These are phyloP conservation scores for Salix udensis DNA, from an alignment of 345 rosid species.

Conservation along the genomic window DNA sequence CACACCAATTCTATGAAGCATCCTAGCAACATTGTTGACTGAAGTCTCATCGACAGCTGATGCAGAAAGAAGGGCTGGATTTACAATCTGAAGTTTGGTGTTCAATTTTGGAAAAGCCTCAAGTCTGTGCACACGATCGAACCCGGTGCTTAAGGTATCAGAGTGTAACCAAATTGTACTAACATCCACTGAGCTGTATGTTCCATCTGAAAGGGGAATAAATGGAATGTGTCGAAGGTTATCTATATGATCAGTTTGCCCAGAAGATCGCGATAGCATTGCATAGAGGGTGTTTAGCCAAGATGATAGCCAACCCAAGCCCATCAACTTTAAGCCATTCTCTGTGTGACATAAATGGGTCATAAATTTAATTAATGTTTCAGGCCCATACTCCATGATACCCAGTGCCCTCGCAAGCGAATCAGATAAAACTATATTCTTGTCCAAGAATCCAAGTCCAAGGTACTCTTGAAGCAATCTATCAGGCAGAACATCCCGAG, in stretches of 20 bases:
- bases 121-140: conserved; percentile 46
- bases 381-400: conserved; percentile 72
- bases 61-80: conserved; percentile 52
- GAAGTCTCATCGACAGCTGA: conserved; percentile 33
- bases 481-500: conserved; percentile 52
- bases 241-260: conserved; percentile 38
- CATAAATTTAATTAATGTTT: conserved; percentile 58
- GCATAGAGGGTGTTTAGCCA: conserved; percentile 55
- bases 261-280: conserved; percentile 44
- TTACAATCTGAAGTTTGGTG: conserved; percentile 64
- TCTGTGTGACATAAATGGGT: conserved; percentile 46
- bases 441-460: conserved; percentile 77
- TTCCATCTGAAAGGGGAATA: conserved; percentile 79
- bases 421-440: conserved; percentile 67
- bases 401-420: conserved; percentile 75
- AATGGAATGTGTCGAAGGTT: conserved; percentile 59
- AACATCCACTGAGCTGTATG: conserved; percentile 58
- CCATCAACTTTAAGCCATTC: conserved; percentile 58
- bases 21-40: conserved; percentile 44
- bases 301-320: conserved; percentile 70
- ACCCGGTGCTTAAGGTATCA: conserved; percentile 38
- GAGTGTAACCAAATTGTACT: conserved; percentile 83
- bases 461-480: conserved; percentile 67
- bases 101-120: conserved; percentile 70
- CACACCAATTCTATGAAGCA: conserved; percentile 69